These are phyloP conservation scores for Phoma sp. DNA, from an alignment of 2,329 filamentous ascomycete species.

Conservation along the genomic window DNA sequence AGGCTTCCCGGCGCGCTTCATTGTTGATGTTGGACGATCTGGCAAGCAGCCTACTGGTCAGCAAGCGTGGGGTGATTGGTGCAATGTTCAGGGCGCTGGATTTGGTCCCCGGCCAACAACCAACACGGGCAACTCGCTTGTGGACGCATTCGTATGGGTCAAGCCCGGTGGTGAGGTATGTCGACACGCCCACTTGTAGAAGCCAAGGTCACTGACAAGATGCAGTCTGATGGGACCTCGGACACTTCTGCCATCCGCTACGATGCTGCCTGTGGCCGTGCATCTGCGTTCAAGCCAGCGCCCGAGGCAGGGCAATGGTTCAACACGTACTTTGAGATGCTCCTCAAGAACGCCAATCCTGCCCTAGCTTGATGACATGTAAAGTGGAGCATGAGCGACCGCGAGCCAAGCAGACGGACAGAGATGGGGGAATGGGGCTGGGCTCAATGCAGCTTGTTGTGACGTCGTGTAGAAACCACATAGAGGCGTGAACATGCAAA, in stretches of 20 bases:
- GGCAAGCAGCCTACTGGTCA: constrained; percentile 66
- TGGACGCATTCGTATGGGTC: constrained; percentile 73
- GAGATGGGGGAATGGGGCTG: too few species aligned
- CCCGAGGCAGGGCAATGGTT: constrained; percentile 76
- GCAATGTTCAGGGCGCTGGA: constrained; percentile 68
- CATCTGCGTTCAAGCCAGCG: constrained; percentile 65
- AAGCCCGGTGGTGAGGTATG: constrained; percentile 66
- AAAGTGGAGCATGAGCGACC: not conserved
- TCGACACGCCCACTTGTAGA: not conserved
- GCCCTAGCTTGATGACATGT: constrained; percentile 22
- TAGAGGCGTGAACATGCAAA: too few species aligned
- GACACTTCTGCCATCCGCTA: constrained; percentile 55
- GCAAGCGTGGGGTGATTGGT: constrained; percentile 69
- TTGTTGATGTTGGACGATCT: constrained; percentile 62
- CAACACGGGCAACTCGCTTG: constrained; percentile 64
- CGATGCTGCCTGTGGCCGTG: constrained; percentile 61
- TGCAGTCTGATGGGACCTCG: constrained; percentile 54
- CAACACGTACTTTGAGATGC: constrained; percentile 52
- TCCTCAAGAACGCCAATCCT: constrained; percentile 46
- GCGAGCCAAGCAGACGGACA: too few species aligned
- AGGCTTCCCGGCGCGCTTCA: constrained; percentile 63
- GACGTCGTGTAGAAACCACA: not conserved
- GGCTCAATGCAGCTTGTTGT: not conserved
- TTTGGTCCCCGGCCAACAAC: constrained; percentile 69
- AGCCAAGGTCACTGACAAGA: not conserved